Conservation (phyloP, 345 rosid species). For the Noccaea bulbosa region DNA sequence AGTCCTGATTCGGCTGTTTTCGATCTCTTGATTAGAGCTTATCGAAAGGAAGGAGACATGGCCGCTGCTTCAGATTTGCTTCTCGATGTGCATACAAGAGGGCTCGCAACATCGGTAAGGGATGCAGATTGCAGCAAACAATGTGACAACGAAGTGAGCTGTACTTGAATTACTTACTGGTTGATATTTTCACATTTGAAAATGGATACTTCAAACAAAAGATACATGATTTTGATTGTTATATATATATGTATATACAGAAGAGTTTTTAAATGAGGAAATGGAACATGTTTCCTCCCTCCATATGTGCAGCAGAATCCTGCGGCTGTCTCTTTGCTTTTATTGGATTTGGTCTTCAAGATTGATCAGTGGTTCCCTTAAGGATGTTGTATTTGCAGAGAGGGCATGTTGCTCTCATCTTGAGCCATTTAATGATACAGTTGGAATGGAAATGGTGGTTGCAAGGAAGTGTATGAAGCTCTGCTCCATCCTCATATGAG, state of each 20-base stretch:
- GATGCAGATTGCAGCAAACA: constrained; percentile 27
- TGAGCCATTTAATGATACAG: constrained; percentile 94
- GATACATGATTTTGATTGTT: constrained; percentile 20
- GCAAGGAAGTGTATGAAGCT: constrained; percentile 91
- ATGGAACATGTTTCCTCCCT: constrained; percentile 13
- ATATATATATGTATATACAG: constrained; percentile 24
- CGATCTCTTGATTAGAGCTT: constrained; percentile 51
- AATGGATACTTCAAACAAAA: constrained; percentile 4
- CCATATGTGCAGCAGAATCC: constrained; percentile 27
- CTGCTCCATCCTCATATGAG: constrained; percentile 81
- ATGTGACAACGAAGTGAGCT: constrained; percentile 26
- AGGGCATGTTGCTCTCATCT: constrained; percentile 96
- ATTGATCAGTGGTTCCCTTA: constrained; percentile 74
- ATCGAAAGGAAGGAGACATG: constrained; percentile 43
- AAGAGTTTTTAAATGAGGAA: background rate
- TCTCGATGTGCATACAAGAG: constrained; percentile 48
- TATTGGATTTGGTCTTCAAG: constrained; percentile 42
- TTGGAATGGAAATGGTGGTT: constrained; percentile 88
- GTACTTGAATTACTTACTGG: constrained; percentile 3
- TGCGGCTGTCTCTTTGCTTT: background rate
- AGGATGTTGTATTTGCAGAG: constrained; percentile 96
- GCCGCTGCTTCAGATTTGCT: constrained; percentile 43
- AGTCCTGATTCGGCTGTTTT: constrained; percentile 48
- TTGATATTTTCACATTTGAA: constrained; percentile 20
- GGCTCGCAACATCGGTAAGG: constrained; percentile 25